Conservation (phyloP, 2,329 filamentous ascomycete genomes). For the Aspergillus sojae region DNA sequence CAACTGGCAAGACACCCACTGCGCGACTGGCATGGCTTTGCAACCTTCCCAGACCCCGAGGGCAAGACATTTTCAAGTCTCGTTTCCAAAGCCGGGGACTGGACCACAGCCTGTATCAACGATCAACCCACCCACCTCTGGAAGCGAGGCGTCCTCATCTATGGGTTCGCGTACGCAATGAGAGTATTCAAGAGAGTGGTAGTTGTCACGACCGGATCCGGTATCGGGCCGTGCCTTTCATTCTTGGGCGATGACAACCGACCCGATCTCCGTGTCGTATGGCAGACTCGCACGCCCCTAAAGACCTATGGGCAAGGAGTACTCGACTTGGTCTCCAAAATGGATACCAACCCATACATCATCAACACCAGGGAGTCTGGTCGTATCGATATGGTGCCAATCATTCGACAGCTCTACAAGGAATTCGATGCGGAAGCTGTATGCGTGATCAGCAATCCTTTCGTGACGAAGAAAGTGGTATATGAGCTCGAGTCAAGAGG, state of each 20-base stretch:
- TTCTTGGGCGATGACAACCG: constrained; percentile 55
- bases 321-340: constrained; percentile 56
- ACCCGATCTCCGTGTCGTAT: constrained; percentile 61
- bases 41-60: constrained; percentile 66
- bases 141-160: constrained; percentile 68
- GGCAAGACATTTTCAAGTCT: constrained; percentile 66
- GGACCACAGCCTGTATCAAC: constrained; percentile 67
- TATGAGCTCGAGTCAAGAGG: constrained; percentile 69
- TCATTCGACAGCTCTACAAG: constrained; percentile 55
- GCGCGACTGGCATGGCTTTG: constrained; percentile 75
- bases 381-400: constrained; percentile 62
- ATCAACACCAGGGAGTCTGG: constrained; percentile 66
- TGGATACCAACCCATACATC: constrained; percentile 66
- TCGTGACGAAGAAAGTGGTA: constrained; percentile 68
- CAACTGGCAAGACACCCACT: constrained; percentile 66
- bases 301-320: constrained; percentile 65
- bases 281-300: constrained; percentile 66
- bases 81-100: constrained; percentile 74
- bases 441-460: constrained; percentile 72
- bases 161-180: constrained; percentile 69
- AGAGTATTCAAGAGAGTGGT: constrained; percentile 67
- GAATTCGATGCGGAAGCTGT: constrained; percentile 65
- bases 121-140: constrained; percentile 65
- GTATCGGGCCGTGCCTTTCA: constrained; percentile 70
- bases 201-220: constrained; percentile 71